Evolutionary conservation across 2,329 filamentous ascomycete genomes (phyloP).

Genomic region (Albifimbria verrucaria): DNA sequence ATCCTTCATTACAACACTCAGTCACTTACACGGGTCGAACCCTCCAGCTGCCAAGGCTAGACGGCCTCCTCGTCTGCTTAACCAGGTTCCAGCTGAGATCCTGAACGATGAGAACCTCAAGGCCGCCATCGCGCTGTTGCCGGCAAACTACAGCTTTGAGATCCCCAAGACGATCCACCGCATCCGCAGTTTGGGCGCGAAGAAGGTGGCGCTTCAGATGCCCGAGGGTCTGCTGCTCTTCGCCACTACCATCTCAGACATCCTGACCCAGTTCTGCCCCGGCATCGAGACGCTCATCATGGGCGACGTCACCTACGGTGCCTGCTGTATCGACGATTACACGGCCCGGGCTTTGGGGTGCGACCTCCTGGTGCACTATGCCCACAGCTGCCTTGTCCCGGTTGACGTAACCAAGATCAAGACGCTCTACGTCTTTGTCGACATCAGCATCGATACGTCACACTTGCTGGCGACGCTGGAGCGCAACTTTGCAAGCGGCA

Average conservation of each 20-base stretch:
- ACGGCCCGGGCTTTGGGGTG: conserved; percentile 92
- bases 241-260: conserved; percentile 96
- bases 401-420: conserved; percentile 96
- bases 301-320: conserved; percentile 98
- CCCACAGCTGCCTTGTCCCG: conserved; percentile 93
- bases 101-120: conserved; percentile 82
- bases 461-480: conserved; percentile 85
- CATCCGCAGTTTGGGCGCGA: conserved; percentile 75
- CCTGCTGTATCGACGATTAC: conserved; percentile 98
- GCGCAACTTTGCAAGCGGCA: conserved; percentile 80
- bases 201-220: conserved; percentile 90
- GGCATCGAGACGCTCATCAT: conserved; percentile 93
- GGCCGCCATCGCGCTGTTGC: conserved; percentile 80
- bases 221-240: conserved; percentile 94
- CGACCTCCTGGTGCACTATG: conserved; percentile 93
- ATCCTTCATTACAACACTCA: conserved; percentile 2
- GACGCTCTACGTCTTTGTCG: conserved; percentile 96
- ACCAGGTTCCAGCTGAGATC: conserved; percentile 86
- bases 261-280: conserved; percentile 89
- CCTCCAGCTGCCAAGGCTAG: conserved; percentile 65
- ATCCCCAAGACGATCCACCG: conserved; percentile 97
- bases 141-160: conserved; percentile 97
- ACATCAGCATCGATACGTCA: conserved; percentile 89
- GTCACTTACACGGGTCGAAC: background rate
- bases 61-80: conserved; percentile 75